Base-by-base conservation (phyloP, 2,329 filamentous ascomycete genomes). In the Neopestalotiopsis rosae region DNA sequence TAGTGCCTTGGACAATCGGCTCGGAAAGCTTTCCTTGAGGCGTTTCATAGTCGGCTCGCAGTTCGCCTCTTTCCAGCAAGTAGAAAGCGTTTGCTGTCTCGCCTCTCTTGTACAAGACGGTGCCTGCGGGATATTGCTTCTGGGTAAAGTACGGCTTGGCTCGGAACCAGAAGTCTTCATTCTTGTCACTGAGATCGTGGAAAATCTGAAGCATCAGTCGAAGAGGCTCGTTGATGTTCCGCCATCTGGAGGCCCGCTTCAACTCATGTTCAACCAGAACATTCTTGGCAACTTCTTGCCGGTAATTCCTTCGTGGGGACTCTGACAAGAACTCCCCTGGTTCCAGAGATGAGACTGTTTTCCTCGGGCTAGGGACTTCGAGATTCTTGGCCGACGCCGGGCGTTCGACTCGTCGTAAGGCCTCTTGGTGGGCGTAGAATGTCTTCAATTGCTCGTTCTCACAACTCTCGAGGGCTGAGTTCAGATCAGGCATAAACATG, bases 181-280 rank as follows among this genome's bases (percentile, higher is more conserved):
- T 96, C 79, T 93, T 90, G 66, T 90, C 85, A 65, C 93, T 97
- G 13, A 98, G 84, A 59, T 94, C 93, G 77, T 96, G 92, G 82
- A 99, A 98, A n/a, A 96, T 94, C 78, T 98, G 95, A 30, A 99
- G 87, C 80, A 99, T 94, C 61, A 99, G 89, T 1, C 94, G 92
- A 7, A 98, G 88, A 0, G 96, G 96, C 77, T 98, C 94, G 72
- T 93, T 93, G 79, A 98, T 97, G 73, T 90, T 90, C 75, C 92
- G 90, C 92, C 95, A 98, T 76, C 90, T 92, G 1, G 88, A 86
- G 24, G 88, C 83, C 5, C 87, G 83, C 64, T 87, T 82, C 10
- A 87, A 81, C 71, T 92, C 89, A 40, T 88, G 84, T 71, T 92
- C 92, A 65, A 86, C 89, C 67, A 98, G 84, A 0, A 93, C 93